phyloP scores from a whole-genome alignment of 441 rosid genomes.

The Erodium trifolium region DNA sequence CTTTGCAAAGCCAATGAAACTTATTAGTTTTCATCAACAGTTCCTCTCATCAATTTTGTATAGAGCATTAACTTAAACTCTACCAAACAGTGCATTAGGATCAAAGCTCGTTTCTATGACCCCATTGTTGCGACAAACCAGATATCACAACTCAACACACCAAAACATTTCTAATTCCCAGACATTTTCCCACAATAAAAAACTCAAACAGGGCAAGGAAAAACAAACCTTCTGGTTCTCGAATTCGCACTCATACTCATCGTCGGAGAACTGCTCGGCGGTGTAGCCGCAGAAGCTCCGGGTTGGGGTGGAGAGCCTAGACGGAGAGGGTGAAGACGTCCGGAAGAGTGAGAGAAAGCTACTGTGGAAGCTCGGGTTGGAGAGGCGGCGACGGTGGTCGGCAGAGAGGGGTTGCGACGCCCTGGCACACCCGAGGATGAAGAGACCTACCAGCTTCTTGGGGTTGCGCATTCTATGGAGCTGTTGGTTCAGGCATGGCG shows the following conservation, averaged over 20 bases:
- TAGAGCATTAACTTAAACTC: too few relatives aligned
- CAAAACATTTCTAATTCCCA: background rate
- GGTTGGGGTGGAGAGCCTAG: constrained; percentile 18
- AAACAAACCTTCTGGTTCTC: constrained; percentile 66
- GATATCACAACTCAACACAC: background rate
- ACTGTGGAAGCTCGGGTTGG: background rate
- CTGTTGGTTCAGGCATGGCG: background rate
- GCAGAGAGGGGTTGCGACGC: background rate
- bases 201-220: background rate
- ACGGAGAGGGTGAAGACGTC: constrained; percentile 5
- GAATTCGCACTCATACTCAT: constrained; percentile 82
- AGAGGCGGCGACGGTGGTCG: background rate
- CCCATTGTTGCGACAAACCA: background rate
- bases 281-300: constrained; percentile 42
- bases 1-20: background rate
- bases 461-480: constrained; percentile 6
- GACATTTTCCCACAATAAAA: background rate
- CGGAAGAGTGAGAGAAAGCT: too few relatives aligned
- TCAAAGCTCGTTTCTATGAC: background rate
- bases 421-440: constrained; percentile 2
- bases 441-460: background rate
- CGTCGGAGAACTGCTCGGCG: constrained; percentile 91
- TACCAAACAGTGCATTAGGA: background rate
- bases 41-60: background rate
- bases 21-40: background rate